These are phyloP conservation scores for Solanum boliviense DNA, from an alignment of 257 asterid species.

Conservation along the genomic window DNA sequence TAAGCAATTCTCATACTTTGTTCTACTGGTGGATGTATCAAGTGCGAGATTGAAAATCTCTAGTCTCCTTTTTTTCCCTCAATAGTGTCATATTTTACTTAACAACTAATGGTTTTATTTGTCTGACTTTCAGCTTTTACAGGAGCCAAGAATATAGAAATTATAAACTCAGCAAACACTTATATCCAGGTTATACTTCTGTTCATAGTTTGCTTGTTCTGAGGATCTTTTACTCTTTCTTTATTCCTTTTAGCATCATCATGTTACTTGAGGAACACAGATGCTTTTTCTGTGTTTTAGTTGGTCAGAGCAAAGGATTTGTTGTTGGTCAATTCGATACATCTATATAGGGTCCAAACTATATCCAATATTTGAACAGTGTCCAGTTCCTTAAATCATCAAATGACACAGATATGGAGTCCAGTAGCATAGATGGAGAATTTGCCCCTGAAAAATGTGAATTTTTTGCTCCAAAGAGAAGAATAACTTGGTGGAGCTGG, in stretches of 20 bases:
- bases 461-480: neutral
- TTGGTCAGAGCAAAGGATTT: neutral
- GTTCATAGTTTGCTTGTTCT: neutral
- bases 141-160: constrained; percentile 62
- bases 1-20: constrained; percentile 3
- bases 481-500: neutral
- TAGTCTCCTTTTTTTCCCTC: neutral
- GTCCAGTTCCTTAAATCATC: neutral
- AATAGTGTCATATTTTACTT: neutral
- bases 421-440: neutral
- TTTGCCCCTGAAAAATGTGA: neutral
- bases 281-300: neutral
- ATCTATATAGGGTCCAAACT: neutral
- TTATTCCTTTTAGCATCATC: neutral
- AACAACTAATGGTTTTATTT: constrained; percentile 4
- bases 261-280: neutral
- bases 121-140: constrained; percentile 50
- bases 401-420: neutral
- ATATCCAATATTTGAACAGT: neutral
- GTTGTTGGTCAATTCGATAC: neutral
- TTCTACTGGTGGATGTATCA: neutral
- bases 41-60: neutral
- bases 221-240: neutral
- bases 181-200: constrained; percentile 63
- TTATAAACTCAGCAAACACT: constrained; percentile 68